These are phyloP conservation scores for Venturia asperata DNA, from an alignment of 2,329 filamentous ascomycete species.

Conservation along the genomic window DNA sequence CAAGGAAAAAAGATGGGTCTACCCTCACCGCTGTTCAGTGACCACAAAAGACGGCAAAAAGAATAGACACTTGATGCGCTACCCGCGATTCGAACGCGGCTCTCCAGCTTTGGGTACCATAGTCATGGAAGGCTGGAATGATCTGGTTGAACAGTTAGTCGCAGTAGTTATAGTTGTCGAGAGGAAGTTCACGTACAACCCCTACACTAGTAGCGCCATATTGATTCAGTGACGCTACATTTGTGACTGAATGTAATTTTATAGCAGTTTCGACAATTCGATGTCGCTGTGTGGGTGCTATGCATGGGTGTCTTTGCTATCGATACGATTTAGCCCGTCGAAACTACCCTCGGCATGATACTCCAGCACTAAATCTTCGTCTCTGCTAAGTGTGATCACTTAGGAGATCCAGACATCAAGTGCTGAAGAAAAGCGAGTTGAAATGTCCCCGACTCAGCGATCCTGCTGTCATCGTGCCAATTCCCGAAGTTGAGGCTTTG, in stretches of 20 bases:
- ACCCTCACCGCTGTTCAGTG: neutral
- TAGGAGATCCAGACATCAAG: neutral
- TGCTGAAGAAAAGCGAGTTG: neutral
- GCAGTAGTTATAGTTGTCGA: no score
- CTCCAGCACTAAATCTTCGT: neutral
- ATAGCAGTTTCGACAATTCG: neutral
- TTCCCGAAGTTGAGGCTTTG: no score
- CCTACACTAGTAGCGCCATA: constrained; percentile 8
- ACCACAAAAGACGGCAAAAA: neutral
- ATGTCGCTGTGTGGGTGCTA: neutral
- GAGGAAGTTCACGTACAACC: neutral
- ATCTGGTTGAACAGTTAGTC: neutral
- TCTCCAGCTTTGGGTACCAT: neutral
- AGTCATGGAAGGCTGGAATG: neutral
- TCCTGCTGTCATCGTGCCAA: no score
- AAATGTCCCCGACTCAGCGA: neutral
- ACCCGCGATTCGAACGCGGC: neutral
- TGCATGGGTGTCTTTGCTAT: neutral
- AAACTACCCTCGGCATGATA: neutral
- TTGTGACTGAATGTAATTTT: neutral
- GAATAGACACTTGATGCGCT: neutral
- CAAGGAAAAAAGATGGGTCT: no score
- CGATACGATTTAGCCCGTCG: neutral
- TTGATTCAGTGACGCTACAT: neutral
- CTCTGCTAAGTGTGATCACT: neutral